Conservation (phyloP, 2,329 filamentous ascomycete genomes). For the Lasiodiplodia citricola region DNA sequence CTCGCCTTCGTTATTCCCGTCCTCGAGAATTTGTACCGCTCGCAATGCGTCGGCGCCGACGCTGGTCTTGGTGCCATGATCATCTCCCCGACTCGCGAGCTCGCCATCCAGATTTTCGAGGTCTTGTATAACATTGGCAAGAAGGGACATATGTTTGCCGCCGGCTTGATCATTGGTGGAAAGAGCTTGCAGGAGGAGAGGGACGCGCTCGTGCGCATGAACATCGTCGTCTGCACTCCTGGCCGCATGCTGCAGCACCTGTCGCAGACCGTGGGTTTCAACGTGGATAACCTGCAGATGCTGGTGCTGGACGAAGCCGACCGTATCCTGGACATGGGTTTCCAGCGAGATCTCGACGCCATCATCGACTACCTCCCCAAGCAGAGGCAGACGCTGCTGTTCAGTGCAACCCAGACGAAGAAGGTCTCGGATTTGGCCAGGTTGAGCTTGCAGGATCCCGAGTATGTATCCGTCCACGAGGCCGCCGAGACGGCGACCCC, state of each 20-base stretch:
- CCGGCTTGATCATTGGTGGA: constrained; percentile 90
- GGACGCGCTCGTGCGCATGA: constrained; percentile 86
- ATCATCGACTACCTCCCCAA: constrained; percentile 89
- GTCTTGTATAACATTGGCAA: constrained; percentile 89
- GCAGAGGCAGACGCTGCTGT: constrained; percentile 87
- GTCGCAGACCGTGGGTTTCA: constrained; percentile 89
- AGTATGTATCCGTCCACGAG: constrained; percentile 95
- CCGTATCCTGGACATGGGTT: constrained; percentile 97
- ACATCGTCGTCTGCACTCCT: constrained; percentile 94
- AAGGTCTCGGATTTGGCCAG: constrained; percentile 90
- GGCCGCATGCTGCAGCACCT: constrained; percentile 95
- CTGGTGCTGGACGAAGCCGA: constrained; percentile 95
- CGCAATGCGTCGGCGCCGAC: constrained; percentile 88
- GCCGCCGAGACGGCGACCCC: constrained; percentile 80
- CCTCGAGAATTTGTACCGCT: constrained; percentile 87
- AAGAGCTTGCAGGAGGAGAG: constrained; percentile 89
- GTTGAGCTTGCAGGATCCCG: constrained; percentile 84
- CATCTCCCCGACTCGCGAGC: constrained; percentile 89
- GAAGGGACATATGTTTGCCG: constrained; percentile 83
- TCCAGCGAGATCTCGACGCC: constrained; percentile 87
- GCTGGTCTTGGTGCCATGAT: constrained; percentile 87
- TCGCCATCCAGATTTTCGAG: constrained; percentile 96
- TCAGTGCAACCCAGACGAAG: constrained; percentile 95
- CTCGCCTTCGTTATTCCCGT: constrained; percentile 91
- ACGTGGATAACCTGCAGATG: constrained; percentile 89